These are phyloP conservation scores for Telfairia occidentalis DNA, from an alignment of 331 rosid species.

Conservation along the genomic window DNA sequence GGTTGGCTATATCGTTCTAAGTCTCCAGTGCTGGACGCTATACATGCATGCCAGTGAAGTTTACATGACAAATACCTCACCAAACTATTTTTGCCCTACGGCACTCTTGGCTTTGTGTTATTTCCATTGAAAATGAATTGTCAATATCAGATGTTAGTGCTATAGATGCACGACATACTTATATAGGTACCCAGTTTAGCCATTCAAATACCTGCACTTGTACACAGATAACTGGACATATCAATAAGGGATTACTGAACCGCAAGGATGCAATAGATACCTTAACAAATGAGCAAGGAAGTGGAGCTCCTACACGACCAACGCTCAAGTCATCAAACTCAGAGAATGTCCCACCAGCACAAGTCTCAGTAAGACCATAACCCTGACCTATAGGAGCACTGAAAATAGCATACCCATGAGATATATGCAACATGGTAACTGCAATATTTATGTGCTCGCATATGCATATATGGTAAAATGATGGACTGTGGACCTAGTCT, in stretches of 20 bases:
- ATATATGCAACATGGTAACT: background rate
- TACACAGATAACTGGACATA: background rate
- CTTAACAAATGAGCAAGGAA: constrained; percentile 88
- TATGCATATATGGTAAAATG: background rate
- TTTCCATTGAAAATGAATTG: background rate
- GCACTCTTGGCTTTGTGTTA: background rate
- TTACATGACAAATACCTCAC: background rate
- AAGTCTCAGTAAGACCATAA: constrained; percentile 95
- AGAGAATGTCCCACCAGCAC: constrained; percentile 88
- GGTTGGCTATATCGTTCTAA: background rate
- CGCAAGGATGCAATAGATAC: constrained; percentile 22
- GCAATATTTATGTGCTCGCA: background rate
- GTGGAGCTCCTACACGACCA: constrained; percentile 96
- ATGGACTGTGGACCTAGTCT: background rate
- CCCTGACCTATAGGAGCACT: constrained; percentile 96
- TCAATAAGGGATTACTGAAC: background rate
- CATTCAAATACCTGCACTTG: background rate
- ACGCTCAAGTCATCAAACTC: constrained; percentile 83
- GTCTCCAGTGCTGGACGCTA: background rate
- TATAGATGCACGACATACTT: background rate
- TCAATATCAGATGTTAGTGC: background rate
- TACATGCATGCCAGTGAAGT: background rate
- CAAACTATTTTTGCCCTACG: background rate
- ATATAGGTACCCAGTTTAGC: background rate
- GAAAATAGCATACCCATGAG: constrained; percentile 26